Evolutionary conservation across 2,329 filamentous ascomycete genomes (phyloP).

Genomic region (Exserohilum turcica): DNA sequence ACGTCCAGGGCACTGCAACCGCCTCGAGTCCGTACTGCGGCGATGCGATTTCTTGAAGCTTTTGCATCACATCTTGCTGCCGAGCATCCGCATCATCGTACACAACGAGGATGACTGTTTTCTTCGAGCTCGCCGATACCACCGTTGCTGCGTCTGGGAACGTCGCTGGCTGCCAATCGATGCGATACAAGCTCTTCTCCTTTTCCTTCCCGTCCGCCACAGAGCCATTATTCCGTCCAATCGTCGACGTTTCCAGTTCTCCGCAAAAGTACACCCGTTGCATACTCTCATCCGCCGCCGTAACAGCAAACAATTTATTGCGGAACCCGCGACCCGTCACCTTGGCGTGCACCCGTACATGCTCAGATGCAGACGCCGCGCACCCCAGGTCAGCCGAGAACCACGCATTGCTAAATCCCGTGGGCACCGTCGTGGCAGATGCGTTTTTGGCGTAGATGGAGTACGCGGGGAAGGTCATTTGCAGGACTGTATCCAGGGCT

Average conservation of each 20-base stretch:
- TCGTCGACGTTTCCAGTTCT: constrained; percentile 19
- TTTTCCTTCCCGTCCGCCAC: neutral
- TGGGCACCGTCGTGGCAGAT: constrained; percentile 16
- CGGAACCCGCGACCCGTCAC: constrained; percentile 16
- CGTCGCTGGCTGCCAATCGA: constrained; percentile 10
- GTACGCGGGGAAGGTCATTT: constrained; percentile 18
- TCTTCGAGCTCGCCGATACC: neutral
- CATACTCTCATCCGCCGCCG: constrained; percentile 5
- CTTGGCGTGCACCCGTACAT: constrained; percentile 12
- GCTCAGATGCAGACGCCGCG: neutral
- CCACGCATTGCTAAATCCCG: constrained; percentile 19
- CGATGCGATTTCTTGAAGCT: neutral
- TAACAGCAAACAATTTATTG: constrained; percentile 15
- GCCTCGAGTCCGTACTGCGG: neutral
- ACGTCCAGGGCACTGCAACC: constrained; percentile 5
- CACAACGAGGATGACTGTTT: constrained; percentile 1
- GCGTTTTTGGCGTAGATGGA: constrained; percentile 13
- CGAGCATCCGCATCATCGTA: constrained; percentile 7
- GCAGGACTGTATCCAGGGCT: constrained; percentile 22
- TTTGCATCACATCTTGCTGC: constrained; percentile 6
- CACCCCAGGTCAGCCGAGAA: constrained; percentile 8
- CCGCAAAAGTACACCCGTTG: constrained; percentile 11
- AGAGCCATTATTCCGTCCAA: constrained; percentile 8
- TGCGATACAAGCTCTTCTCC: constrained; percentile 6
- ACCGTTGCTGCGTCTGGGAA: neutral